Conservation (phyloP, 192 early-diverging fungal genomes). For the Obelidium mucronatum region DNA sequence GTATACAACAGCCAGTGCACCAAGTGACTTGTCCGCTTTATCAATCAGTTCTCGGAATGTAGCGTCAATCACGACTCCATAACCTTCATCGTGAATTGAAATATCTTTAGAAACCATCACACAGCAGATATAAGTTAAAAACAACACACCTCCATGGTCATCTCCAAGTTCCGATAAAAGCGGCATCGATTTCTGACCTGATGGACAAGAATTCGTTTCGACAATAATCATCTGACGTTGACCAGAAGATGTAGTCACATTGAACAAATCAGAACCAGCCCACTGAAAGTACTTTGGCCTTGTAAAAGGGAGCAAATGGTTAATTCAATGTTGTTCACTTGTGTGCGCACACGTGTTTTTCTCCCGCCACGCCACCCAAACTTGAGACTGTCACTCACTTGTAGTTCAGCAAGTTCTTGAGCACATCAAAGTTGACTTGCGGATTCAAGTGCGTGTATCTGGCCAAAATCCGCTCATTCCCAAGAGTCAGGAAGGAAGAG, state of each 20-base stretch:
- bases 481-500: constrained; percentile 80
- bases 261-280: constrained; percentile 90
- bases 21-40: constrained; percentile 65
- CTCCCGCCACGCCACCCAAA: too few species aligned
- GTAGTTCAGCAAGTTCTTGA: constrained; percentile 65
- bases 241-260: constrained; percentile 81
- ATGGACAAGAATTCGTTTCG: constrained; percentile 90
- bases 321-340: too few species aligned
- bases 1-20: constrained; percentile 81
- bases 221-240: constrained; percentile 92
- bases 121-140: constrained; percentile 48
- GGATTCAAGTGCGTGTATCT: constrained; percentile 87
- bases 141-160: constrained; percentile 63
- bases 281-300: constrained; percentile 81
- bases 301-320: neutral
- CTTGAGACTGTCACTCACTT: too few species aligned
- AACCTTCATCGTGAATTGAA: constrained; percentile 42
- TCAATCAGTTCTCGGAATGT: constrained; percentile 76
- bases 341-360: too few species aligned
- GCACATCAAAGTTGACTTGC: constrained; percentile 68
- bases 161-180: constrained; percentile 72
- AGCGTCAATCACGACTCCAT: constrained; percentile 75
- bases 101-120: too few species aligned
- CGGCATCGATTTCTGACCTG: constrained; percentile 93
- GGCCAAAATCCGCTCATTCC: constrained; percentile 86